A percentile compares a stretch with the other conserved stretches of the same genome.
These are phyloP conservation scores for Miscanthus lutarioriparius DNA, from an alignment of 176 grass and related monocot genomes.

Conservation along the genomic window DNA sequence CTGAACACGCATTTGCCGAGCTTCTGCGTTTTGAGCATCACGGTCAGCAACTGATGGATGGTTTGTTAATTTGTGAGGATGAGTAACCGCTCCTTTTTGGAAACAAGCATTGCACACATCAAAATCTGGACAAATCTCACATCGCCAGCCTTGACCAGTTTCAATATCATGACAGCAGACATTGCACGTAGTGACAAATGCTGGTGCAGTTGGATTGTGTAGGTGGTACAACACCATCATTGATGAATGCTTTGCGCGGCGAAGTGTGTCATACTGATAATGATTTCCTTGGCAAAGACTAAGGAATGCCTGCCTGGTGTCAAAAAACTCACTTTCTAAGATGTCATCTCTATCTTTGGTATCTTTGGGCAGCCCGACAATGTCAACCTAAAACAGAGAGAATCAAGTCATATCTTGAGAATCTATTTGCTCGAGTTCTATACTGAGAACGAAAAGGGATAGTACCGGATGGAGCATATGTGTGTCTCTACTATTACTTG, in stretches of 20 bases:
- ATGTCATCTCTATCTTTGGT: constrained; percentile 99
- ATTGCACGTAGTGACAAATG: constrained; percentile 94
- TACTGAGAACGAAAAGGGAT: constrained; percentile 15
- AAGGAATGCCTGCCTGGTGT: constrained; percentile 95
- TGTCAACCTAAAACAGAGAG: constrained; percentile 67
- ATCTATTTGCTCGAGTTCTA: constrained; percentile 1
- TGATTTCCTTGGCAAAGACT: constrained; percentile 99
- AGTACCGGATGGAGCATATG: constrained; percentile 86
- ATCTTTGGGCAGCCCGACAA: constrained; percentile 61
- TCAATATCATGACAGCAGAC: constrained; percentile 93
- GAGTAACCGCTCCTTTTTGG: constrained; percentile 80
- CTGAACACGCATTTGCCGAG: constrained; percentile 83
- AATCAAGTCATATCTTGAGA: constrained; percentile 28
- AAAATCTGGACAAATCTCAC: constrained; percentile 96
- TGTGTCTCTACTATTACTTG: constrained; percentile 68
- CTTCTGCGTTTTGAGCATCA: constrained; percentile 97
- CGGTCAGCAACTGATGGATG: constrained; percentile 79
- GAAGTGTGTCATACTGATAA: constrained; percentile 99
- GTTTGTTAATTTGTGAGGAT: constrained; percentile 92
- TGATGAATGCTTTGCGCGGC: constrained; percentile 96
- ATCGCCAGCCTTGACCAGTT: constrained; percentile 97
- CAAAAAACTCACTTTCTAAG: constrained; percentile 98
- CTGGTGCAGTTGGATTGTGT: constrained; percentile 97
- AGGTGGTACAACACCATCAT: constrained; percentile 99
- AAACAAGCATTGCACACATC: constrained; percentile 94